Percentiles rank a stretch among this genome's conserved stretches.
Evolutionary conservation across 169 alveolate species (phyloP).

Genomic region (Cryptosporidium parvum): DNA sequence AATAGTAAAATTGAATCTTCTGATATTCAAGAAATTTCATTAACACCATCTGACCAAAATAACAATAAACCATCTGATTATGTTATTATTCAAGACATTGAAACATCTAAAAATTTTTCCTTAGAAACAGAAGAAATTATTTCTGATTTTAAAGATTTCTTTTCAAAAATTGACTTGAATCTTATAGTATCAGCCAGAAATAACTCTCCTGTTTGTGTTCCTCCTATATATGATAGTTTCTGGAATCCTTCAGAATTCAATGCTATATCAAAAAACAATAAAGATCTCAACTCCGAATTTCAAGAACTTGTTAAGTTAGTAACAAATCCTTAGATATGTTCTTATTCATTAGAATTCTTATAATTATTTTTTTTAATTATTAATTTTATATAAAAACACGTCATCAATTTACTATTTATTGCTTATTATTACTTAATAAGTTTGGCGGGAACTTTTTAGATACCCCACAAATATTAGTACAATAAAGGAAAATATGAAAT

Average conservation of each 20-base stretch:
- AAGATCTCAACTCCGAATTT: not conserved
- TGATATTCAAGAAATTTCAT: not conserved
- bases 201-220: not conserved
- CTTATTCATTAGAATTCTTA: not conserved
- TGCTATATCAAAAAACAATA: constrained; percentile 2
- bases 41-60: not conserved
- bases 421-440: not conserved
- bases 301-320: constrained; percentile 21
- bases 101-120: not conserved
- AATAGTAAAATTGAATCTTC: not conserved
- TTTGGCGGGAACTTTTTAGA: constrained; percentile 13
- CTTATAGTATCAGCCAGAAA: not conserved
- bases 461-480: not conserved
- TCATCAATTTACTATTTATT: not conserved
- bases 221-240: not conserved
- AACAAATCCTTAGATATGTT: not conserved
- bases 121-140: not conserved
- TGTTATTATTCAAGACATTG: not conserved
- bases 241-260: not conserved
- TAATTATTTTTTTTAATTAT: not conserved
- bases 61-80: not conserved
- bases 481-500: not conserved
- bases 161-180: not conserved
- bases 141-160: not conserved
- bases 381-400: not conserved